These are phyloP conservation scores for Termitomyces sp. DNA, from an alignment of 768 basidiomycete genomes.

Conservation along the genomic window DNA sequence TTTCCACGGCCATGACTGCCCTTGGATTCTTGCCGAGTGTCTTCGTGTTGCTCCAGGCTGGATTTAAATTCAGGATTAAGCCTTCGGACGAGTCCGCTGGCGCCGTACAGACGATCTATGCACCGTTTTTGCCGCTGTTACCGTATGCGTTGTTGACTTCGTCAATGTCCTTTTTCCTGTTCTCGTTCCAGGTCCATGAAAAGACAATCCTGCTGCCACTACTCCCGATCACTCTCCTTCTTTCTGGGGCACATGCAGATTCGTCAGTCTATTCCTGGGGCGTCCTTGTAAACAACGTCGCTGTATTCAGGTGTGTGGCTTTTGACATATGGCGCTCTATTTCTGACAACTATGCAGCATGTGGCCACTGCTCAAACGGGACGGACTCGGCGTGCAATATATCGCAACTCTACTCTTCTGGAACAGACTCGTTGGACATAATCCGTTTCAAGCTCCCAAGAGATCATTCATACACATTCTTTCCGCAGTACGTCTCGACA, in stretches of 20 bases:
- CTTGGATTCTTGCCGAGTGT: constrained; percentile 69
- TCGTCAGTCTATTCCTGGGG: constrained; percentile 69
- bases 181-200: constrained; percentile 96
- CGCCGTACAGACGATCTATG: constrained; percentile 22
- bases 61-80: constrained; percentile 19
- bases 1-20: constrained; percentile 65
- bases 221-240: constrained; percentile 76
- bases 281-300: constrained; percentile 75
- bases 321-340: neutral
- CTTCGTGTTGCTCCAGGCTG: constrained; percentile 35
- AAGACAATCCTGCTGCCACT: constrained; percentile 88
- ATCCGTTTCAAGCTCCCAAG: constrained; percentile 48
- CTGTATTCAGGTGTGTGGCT: constrained; percentile 73
- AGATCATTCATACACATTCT: constrained; percentile 50
- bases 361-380: constrained; percentile 85
- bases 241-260: constrained; percentile 51
- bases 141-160: constrained; percentile 78
- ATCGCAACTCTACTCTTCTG: constrained; percentile 64
- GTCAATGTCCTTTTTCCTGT: constrained; percentile 91
- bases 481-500: constrained; percentile 41
- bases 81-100: constrained; percentile 13
- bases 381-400: constrained; percentile 77
- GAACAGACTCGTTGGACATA: constrained; percentile 81
- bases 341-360: constrained; percentile 50
- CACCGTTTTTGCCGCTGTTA: constrained; percentile 61